phyloP scores from a whole-genome alignment of 352 stramenopile species.

The Phytophthora multivora region DNA sequence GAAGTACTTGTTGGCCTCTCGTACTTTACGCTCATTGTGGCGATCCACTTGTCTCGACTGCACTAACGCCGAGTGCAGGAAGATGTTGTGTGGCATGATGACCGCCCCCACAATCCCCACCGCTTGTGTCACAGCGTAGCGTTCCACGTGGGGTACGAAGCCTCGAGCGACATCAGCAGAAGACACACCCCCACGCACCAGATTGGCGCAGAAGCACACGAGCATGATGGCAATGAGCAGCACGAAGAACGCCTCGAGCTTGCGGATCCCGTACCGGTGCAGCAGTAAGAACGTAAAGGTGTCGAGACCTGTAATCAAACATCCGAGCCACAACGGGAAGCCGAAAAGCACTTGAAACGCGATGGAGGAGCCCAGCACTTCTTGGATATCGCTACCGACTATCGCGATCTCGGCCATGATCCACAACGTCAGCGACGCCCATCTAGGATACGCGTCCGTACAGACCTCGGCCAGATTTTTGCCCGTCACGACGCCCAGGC shows the following conservation, averaged over 20 bases:
- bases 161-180: slow-evolving; percentile 64
- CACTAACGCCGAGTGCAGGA: slow-evolving; percentile 93
- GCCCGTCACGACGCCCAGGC: slow-evolving; percentile 91
- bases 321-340: slow-evolving; percentile 90
- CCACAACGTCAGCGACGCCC: slow-evolving; percentile 79
- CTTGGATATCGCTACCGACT: slow-evolving; percentile 91
- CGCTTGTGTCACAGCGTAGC: slow-evolving; percentile 77
- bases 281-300: slow-evolving; percentile 95
- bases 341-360: slow-evolving; percentile 90
- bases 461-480: slow-evolving; percentile 91
- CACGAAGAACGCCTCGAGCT: slow-evolving; percentile 94
- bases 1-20: slow-evolving; percentile 93
- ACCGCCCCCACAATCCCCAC: slow-evolving; percentile 94
- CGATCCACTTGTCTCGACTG: slow-evolving; percentile 58
- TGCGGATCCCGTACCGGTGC: slow-evolving; percentile 92
- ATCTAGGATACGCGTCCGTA: slow-evolving; percentile 73
- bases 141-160: slow-evolving; percentile 76
- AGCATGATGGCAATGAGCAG: slow-evolving; percentile 93
- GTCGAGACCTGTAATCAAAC: slow-evolving; percentile 85
- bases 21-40: slow-evolving; percentile 56
- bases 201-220: slow-evolving; percentile 92
- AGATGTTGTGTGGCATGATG: slow-evolving; percentile 97
- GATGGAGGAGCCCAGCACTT: slow-evolving; percentile 92
- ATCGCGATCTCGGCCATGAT: slow-evolving; percentile 94
- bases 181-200: slow-evolving; percentile 74